Base-by-base conservation (phyloP, 805 yeast species). In the Candida ovalis region DNA sequence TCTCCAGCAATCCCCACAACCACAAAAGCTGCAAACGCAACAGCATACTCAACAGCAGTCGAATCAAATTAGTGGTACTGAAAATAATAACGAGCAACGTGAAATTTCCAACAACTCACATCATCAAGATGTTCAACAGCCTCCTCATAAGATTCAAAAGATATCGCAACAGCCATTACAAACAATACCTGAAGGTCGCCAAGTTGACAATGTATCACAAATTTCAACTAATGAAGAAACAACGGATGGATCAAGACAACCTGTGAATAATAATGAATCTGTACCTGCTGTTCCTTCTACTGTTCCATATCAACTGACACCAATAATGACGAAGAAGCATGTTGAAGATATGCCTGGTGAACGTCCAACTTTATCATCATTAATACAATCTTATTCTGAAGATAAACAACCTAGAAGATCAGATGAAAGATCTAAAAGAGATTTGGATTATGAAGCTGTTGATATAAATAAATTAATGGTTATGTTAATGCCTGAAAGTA, bases 401-500 rank as follows among this genome's bases (percentile, higher is more conserved):
- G 52, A 52, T 10, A 28, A 40, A 8, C 48, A 46, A 19, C 61
- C 63, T 28, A 62, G 49, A 57, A 58, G 63, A 48, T 61, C 57
- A 5, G 68, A 62, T 40, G 62, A 55, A n/a, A 54, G 48, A 40
- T 50, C 67, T 4, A 56, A 54, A 18, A 57, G 69, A 40, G 70
- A 67, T 48, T 45, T 68, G 27, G 59, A 70, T 38, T 61, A 68
- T 22, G 60, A 67, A 17, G 68, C 71, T 44, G 60, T 70, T 6
- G 78, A 78, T 48, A 66, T 74, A 7, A 68, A 69, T 30, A 75
- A 78, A 27, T 59, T 75, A 1, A 60, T 77, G 43, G 72, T 74
- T 22, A 60, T 79, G 47, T 44, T 79, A 7, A 67, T 78, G 71
- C 79, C 79, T 15, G 82, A 77, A 42, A 63, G 58, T 2, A 63